Percentiles rank a stretch among this genome's conserved stretches.
Evolutionary conservation across 208 protist species (phyloP).

Genomic region (Trypanosoma theileri): DNA sequence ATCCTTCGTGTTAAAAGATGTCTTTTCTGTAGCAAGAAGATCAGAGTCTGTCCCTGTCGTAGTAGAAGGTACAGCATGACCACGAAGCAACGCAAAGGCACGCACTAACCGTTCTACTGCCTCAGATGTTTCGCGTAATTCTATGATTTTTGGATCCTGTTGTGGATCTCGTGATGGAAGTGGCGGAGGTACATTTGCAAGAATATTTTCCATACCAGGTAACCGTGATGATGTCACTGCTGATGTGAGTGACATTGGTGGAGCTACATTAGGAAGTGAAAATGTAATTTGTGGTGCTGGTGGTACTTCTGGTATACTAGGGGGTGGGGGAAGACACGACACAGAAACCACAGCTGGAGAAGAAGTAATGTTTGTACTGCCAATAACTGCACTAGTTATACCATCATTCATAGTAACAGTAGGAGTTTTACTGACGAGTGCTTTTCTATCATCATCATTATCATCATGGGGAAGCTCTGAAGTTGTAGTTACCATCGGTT

Average conservation of each 20-base stretch:
- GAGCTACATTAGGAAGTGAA: slow-evolving; percentile 1
- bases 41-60: neutral
- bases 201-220: neutral
- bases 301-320: slow-evolving; percentile 2
- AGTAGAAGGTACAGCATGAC: slow-evolving; percentile 21
- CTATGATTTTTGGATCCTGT: slow-evolving; percentile 42
- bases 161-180: slow-evolving; percentile 32
- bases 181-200: slow-evolving; percentile 32
- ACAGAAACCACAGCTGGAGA: too few species aligned
- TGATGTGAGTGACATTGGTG: neutral
- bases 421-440: neutral
- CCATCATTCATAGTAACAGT: neutral
- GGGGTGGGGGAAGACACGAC: neutral
- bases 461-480: neutral
- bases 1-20: slow-evolving; percentile 14
- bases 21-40: neutral
- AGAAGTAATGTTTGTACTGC: too few species aligned
- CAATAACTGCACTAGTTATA: too few species aligned
- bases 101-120: slow-evolving; percentile 82
- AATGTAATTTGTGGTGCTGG: slow-evolving; percentile 12
- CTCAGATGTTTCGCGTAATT: slow-evolving; percentile 80
- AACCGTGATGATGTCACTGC: neutral
- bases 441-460: neutral
- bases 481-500: neutral
- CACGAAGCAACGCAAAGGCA: slow-evolving; percentile 73